Evolutionary conservation across 768 basidiomycete genomes (phyloP), one percentile per base, ranked within the genome.

Genomic region (Cantharellus cinnabarinus): DNA sequence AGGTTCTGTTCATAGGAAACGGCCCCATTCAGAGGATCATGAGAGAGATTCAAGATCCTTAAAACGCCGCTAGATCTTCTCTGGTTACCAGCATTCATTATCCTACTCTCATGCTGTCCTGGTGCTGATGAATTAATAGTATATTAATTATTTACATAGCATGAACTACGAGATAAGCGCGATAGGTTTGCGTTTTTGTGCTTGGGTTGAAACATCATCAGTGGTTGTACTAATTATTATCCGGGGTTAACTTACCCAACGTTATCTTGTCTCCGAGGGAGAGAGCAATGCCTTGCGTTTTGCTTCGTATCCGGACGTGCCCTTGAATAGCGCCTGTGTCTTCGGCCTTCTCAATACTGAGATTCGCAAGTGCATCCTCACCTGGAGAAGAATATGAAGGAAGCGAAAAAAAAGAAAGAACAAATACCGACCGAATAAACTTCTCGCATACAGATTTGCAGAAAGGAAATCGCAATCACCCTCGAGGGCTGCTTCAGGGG

Each of bases 401-500:
- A 44, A 42, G 7, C 52, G n/a, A 10, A 20, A 48, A 57, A 41
- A 4, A 34, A 40, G 34, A 29, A 51, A 61, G 37, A 52, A 4
- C 20, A 35, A 50, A n/a, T 3, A 74, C 83, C 64, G 56, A 85
- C 91, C 93, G 63, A 98, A 99, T 63, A 94, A 67, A 72, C 88
- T 90, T 60, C 85, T 79, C 14, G 94, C 94, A 71, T 95, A 97
- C 78, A 97, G 81, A 68, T 98, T 97, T 37, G 91, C 94, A 4
- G 88, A 89, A 41, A 98, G 74, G 79, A 97, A 99, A 71, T 93
- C 87, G 66, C 93, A 98, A 62, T 98, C 91, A 56, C 94, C 94
- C 29, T 89, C 89, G 57, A 89, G 78, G 3, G 82, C 83, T 4
- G 78, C 80, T 37, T 84, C 83, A 0, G 94, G 91, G 15, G 94